Percentiles rank a stretch among this genome's conserved stretches.
These are phyloP conservation scores for Castanopsis chinensis DNA, from an alignment of 306 rosid genomes.

Conservation along the genomic window DNA sequence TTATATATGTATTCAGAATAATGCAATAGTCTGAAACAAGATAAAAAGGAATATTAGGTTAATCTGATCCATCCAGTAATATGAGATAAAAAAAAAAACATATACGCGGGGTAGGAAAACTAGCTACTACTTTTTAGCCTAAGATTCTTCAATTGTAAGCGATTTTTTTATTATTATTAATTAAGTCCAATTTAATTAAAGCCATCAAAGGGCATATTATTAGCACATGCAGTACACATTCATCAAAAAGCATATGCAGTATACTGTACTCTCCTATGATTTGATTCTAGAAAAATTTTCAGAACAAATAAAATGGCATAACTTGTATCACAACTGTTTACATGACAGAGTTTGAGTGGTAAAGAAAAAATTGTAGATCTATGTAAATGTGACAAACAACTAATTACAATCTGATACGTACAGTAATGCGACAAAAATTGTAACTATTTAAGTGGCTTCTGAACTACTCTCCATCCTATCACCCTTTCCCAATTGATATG, in stretches of 20 bases:
- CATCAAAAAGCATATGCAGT: background rate
- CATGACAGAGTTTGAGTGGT: fast-evolving
- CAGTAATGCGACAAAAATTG: too few relatives aligned
- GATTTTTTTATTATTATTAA: background rate
- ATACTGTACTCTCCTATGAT: too few relatives aligned
- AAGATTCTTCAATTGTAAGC: background rate
- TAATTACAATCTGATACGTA: fast-evolving
- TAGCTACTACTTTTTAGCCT: constrained; percentile 6
- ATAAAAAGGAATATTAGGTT: constrained; percentile 27
- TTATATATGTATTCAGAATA: background rate
- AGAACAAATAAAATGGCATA: too few relatives aligned
- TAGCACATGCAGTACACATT: too few relatives aligned
- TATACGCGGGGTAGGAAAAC: constrained; percentile 39
- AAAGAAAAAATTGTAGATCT: fast-evolving
- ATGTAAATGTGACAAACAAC: fast-evolving
- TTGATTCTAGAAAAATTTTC: too few relatives aligned
- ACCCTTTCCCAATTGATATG: too few relatives aligned
- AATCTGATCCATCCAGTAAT: constrained; percentile 7
- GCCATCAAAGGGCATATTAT: background rate
- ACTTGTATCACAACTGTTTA: fast-evolving
- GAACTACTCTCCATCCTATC: too few relatives aligned
- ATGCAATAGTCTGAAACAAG: background rate
- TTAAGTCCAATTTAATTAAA: constrained; percentile 5
- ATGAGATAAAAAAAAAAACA: constrained; percentile 2
- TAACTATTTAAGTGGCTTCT: too few relatives aligned